Conservation (phyloP, 2,329 filamentous ascomycete genomes). For the Knoxdaviesia capensis region DNA sequence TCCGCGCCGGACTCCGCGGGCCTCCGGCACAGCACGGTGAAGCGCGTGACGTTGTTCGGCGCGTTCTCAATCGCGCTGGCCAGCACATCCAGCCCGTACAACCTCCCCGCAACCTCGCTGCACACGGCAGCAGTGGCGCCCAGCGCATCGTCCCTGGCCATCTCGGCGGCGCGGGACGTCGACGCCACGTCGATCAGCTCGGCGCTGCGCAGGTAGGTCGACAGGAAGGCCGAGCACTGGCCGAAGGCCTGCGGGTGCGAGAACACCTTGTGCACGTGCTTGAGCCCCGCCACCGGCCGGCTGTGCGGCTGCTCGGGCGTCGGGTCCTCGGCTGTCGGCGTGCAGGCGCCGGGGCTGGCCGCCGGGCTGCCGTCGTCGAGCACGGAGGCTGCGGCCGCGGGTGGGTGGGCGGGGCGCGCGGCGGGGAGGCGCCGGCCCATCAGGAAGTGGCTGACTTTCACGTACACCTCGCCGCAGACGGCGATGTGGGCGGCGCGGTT, state of each 20-base stretch:
- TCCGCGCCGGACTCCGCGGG: conserved; percentile 4
- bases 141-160: conserved; percentile 39
- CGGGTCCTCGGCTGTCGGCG: conserved; percentile 26
- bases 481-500: conserved; percentile 43
- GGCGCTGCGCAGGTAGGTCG: conserved; percentile 45
- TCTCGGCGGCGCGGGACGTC: conserved; percentile 67
- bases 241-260: conserved; percentile 93
- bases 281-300: conserved; percentile 28
- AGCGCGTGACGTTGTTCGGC: conserved; percentile 59
- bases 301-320: conserved; percentile 18
- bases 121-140: conserved; percentile 59
- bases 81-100: conserved; percentile 49
- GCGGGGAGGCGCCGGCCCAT: conserved; percentile 30
- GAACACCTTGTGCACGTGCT: conserved; percentile 56
- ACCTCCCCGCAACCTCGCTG: conserved; percentile 49
- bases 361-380: conserved; percentile 12
- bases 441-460: conserved; percentile 76
- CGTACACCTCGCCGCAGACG: conserved; percentile 68
- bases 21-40: conserved; percentile 41
- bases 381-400: conserved; percentile 4
- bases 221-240: conserved; percentile 65
- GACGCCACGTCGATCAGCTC: conserved; percentile 70
- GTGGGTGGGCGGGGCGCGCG: conserved; percentile 2
- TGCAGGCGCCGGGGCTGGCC: conserved; percentile 20
- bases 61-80: conserved; percentile 52